These are phyloP conservation scores for Pichia inconspicua DNA, from an alignment of 1,139 yeast species.

Conservation along the genomic window DNA sequence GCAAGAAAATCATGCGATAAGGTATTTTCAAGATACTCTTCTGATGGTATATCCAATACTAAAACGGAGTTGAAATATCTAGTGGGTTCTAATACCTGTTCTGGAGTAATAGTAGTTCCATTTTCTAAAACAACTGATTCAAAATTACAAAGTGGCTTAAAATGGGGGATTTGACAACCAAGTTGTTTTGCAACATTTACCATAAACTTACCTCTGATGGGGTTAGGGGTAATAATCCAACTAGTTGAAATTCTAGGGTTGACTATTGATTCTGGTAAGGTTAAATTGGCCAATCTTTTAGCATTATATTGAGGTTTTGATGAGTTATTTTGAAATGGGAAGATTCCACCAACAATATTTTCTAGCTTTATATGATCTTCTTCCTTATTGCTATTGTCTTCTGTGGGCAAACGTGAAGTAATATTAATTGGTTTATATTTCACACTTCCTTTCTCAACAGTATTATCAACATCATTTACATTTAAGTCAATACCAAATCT, in stretches of 20 bases:
- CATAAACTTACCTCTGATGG: conserved; percentile 73
- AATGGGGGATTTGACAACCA: conserved; percentile 61
- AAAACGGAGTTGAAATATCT: conserved; percentile 53
- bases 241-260: conserved; percentile 35
- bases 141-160: conserved; percentile 54
- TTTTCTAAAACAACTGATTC: conserved; percentile 46
- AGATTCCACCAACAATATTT: conserved; percentile 15
- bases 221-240: conserved; percentile 58
- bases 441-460: conserved; percentile 45
- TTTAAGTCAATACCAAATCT: conserved; percentile 61
- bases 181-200: conserved; percentile 55
- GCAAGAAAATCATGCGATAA: conserved; percentile 29
- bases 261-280: conserved; percentile 19
- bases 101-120: conserved; percentile 56
- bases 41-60: conserved; percentile 66
- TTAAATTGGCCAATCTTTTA: conserved; percentile 16
- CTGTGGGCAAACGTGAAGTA: neutral
- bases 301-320: conserved; percentile 10
- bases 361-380: conserved; percentile 9
- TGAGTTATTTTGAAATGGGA: conserved; percentile 16
- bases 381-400: conserved; percentile 4
- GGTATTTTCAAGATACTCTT: conserved; percentile 42
- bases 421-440: conserved; percentile 46
- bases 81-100: conserved; percentile 64
- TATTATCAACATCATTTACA: conserved; percentile 30